A percentile compares a stretch with the other conserved stretches of the same genome.
These are phyloP conservation scores for Cercospora janseana DNA, from an alignment of 2,329 filamentous ascomycete genomes.

Conservation along the genomic window DNA sequence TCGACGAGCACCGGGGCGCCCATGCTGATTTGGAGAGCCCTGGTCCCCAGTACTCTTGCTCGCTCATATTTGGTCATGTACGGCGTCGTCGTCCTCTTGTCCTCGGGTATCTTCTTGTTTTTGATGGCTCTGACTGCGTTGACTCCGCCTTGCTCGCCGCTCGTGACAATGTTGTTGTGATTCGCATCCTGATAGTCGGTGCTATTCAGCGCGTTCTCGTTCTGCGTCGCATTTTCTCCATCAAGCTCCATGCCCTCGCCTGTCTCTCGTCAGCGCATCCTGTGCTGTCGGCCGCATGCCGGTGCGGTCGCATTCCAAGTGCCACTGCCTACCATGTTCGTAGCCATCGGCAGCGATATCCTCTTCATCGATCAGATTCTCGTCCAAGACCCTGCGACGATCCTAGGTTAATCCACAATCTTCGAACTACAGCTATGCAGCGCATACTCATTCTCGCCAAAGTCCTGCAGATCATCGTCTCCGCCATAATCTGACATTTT, in stretches of 20 bases:
- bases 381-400: conserved; percentile 35
- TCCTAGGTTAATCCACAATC: conserved; percentile 7
- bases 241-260: conserved; percentile 39
- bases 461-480: conserved; percentile 40
- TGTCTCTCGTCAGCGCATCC: conserved; percentile 10
- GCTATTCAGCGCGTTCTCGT: conserved; percentile 24
- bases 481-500: conserved; percentile 49
- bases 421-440: neutral
- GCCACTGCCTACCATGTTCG: conserved; percentile 30
- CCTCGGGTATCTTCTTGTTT: conserved; percentile 86
- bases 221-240: conserved; percentile 18
- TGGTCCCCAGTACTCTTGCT: conserved; percentile 86
- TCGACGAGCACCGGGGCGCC: conserved; percentile 96
- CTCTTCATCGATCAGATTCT: conserved; percentile 46
- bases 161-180: conserved; percentile 45
- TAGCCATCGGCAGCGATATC: conserved; percentile 58
- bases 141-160: conserved; percentile 44
- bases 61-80: conserved; percentile 99
- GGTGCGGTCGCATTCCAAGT: neutral
- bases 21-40: conserved; percentile 96
- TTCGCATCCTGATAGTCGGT: conserved; percentile 36
- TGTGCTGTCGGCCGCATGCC: neutral
- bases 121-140: conserved; percentile 59
- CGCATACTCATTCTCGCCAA: conserved; percentile 36
- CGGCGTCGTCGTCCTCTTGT: conserved; percentile 85